Conservation (phyloP, 1,284 basidiomycete species). For the Stygiomarasmius scandens region DNA sequence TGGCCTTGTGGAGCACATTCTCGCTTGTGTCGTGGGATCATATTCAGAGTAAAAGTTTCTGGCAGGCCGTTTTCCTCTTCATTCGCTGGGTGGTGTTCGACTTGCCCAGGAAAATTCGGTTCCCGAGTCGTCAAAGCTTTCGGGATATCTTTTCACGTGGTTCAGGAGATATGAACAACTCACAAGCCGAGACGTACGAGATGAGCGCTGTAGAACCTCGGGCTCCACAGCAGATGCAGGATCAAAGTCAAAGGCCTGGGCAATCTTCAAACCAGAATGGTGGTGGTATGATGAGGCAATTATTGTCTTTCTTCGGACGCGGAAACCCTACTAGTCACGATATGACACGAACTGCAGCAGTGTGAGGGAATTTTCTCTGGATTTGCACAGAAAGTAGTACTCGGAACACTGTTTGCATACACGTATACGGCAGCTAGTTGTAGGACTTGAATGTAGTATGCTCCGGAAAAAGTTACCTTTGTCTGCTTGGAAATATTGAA, state of each 20-base stretch:
- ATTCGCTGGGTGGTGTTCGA: not conserved
- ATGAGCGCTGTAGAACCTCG: not conserved
- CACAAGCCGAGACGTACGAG: not conserved
- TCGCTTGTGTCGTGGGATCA: conserved; percentile 15
- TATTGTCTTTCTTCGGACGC: not conserved
- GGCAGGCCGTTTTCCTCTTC: not conserved
- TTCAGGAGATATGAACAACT: not conserved
- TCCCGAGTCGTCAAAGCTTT: not conserved
- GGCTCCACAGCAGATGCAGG: not conserved
- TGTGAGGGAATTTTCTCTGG: not conserved
- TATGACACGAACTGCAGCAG: not conserved
- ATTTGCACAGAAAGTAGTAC: too few relatives aligned
- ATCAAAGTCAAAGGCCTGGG: not conserved
- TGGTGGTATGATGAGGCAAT: too few relatives aligned
- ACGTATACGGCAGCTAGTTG: too few relatives aligned
- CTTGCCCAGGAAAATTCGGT: not conserved
- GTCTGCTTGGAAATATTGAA: too few relatives aligned
- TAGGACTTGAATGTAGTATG: too few relatives aligned
- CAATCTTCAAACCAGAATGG: not conserved
- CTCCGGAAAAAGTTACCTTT: too few relatives aligned
- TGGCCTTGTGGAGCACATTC: conserved; percentile 39
- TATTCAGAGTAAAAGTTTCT: conserved; percentile 1
- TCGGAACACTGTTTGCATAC: too few relatives aligned
- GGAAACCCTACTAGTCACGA: not conserved
- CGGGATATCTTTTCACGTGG: not conserved